These are phyloP conservation scores for Fusarium redolens DNA, from an alignment of 2,329 filamentous ascomycete species.

Conservation along the genomic window DNA sequence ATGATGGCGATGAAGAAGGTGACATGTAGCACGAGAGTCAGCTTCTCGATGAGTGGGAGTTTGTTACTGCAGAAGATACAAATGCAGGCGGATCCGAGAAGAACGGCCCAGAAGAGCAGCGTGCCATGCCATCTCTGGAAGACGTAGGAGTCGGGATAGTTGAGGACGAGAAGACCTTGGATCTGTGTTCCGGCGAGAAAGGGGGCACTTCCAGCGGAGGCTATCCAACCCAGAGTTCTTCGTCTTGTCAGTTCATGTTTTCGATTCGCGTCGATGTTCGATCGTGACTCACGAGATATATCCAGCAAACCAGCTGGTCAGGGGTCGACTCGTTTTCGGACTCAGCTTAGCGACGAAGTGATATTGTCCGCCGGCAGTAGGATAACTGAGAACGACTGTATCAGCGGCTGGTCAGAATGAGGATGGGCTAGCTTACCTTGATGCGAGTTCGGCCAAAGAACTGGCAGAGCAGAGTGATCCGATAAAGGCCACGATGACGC, in stretches of 20 bases:
- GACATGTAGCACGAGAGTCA: slow-evolving; percentile 2
- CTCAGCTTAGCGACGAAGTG: slow-evolving; percentile 30
- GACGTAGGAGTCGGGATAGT: slow-evolving; percentile 23
- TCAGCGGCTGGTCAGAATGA: neutral
- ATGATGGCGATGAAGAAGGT: slow-evolving; percentile 22
- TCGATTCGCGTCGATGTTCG: rapidly evolving
- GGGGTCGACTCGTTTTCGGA: neutral
- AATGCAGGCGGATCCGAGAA: neutral
- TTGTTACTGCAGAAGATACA: slow-evolving; percentile 25
- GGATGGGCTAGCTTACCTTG: neutral
- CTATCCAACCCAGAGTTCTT: slow-evolving; percentile 33
- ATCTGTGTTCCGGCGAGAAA: slow-evolving; percentile 34
- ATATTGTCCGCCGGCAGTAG: slow-evolving; percentile 33
- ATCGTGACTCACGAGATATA: slow-evolving; percentile 21
- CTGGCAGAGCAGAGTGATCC: slow-evolving; percentile 33
- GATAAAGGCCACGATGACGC: slow-evolving; percentile 10
- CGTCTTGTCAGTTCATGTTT: neutral
- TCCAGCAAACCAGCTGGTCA: slow-evolving; percentile 28
- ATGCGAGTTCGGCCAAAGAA: slow-evolving; percentile 35
- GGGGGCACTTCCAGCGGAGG: slow-evolving; percentile 22
- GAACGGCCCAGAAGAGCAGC: slow-evolving; percentile 27
- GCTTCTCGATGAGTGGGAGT: slow-evolving; percentile 28
- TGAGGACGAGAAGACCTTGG: slow-evolving; percentile 31
- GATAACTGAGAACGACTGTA: neutral
- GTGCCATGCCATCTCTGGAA: slow-evolving; percentile 37